Conservation (phyloP, 768 basidiomycete species). For the Hypsizygus marmoreus region DNA sequence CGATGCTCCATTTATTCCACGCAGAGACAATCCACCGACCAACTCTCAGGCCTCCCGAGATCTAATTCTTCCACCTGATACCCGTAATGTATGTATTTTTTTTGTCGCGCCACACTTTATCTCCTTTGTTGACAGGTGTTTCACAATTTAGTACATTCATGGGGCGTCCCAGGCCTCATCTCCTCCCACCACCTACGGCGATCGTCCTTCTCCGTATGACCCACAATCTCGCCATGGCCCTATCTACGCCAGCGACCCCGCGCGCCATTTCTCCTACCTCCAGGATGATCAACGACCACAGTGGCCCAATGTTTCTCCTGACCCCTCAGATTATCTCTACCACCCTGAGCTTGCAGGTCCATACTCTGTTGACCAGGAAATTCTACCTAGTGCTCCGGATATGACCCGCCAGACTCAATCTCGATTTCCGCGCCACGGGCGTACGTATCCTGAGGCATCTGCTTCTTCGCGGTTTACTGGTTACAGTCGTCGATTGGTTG, state of each 20-base stretch:
- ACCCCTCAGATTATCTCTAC: too few relatives aligned
- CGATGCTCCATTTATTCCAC: not conserved
- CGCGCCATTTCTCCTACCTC: too few relatives aligned
- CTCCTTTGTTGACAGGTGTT: constrained; percentile 1
- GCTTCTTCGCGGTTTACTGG: not conserved
- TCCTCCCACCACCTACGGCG: not conserved
- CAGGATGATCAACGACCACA: too few relatives aligned
- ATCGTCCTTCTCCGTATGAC: constrained; percentile 1
- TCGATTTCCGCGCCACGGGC: too few relatives aligned
- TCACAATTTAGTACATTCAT: not conserved
- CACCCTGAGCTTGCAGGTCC: not conserved
- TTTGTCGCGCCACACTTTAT: not conserved
- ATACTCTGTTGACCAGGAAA: not conserved
- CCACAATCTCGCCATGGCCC: not conserved
- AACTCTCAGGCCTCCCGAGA: not conserved
- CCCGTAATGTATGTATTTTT: not conserved
- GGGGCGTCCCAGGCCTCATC: not conserved
- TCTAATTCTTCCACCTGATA: constrained; percentile 1
- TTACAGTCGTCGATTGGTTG: too few relatives aligned
- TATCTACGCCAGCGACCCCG: too few relatives aligned
- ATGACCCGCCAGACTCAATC: not conserved
- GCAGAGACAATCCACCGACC: not conserved
- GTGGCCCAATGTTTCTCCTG: too few relatives aligned
- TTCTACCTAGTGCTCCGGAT: not conserved
- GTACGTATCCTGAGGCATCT: too few relatives aligned